These are phyloP conservation scores for Colletotrichum chrysophilum DNA, from an alignment of 2,329 filamentous ascomycete genomes.

Conservation along the genomic window DNA sequence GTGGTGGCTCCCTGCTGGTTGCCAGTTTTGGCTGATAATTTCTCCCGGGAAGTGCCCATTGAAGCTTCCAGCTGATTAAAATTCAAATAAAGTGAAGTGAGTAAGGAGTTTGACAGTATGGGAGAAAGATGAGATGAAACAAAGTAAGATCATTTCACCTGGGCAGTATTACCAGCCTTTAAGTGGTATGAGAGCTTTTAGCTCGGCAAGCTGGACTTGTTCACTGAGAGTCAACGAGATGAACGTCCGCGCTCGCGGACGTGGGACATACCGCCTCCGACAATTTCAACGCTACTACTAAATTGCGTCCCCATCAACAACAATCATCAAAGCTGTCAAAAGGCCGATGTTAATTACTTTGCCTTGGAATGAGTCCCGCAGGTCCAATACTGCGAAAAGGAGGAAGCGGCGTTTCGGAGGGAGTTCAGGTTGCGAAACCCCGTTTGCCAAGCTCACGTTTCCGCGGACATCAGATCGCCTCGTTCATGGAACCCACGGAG, in stretches of 20 bases:
- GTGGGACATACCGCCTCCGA: neutral
- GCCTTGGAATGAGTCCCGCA: no score
- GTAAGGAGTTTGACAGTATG: neutral
- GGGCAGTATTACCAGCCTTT: neutral
- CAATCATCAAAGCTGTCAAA: neutral
- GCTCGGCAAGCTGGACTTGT: neutral
- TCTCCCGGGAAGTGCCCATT: neutral
- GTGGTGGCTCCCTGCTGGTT: no score
- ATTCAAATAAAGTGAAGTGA: neutral
- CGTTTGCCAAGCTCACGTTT: no score
- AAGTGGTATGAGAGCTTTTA: neutral
- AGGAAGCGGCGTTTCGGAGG: no score
- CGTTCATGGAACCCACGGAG: no score
- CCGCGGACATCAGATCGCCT: no score
- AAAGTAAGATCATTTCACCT: neutral
- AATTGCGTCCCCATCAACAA: neutral
- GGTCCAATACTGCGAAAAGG: no score
- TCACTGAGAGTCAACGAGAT: neutral
- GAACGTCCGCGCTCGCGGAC: neutral
- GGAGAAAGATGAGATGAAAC: neutral
- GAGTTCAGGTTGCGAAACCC: no score
- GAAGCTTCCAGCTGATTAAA: neutral
- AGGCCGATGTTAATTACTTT: no score
- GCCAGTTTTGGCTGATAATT: neutral
- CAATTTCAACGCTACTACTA: neutral